Conservation (phyloP, 106 monocot genomes). For the Hemerocallis citrina region DNA sequence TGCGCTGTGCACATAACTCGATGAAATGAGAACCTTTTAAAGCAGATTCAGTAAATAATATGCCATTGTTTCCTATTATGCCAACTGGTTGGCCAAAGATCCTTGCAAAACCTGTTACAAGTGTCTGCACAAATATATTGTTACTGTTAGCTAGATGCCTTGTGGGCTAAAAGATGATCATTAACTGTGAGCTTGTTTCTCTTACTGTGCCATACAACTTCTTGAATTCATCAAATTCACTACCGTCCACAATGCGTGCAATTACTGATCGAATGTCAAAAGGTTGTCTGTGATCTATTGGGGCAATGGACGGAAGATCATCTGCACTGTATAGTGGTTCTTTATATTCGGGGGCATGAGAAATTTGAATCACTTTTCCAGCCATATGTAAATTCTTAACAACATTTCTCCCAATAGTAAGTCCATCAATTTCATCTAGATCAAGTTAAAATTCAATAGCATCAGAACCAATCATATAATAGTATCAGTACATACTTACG, state of each 20-base stretch:
- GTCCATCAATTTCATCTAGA: conserved; percentile 94
- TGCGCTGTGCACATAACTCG: conserved; percentile 88
- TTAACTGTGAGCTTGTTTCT: conserved; percentile 1
- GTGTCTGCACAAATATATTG: conserved; percentile 49
- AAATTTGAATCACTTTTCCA: conserved; percentile 35
- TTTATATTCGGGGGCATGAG: conserved; percentile 29
- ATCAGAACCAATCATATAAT: neutral
- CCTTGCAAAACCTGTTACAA: conserved; percentile 95
- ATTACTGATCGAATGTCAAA: conserved; percentile 91
- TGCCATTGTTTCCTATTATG: conserved; percentile 97
- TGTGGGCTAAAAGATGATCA: conserved; percentile 1
- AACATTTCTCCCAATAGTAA: conserved; percentile 79
- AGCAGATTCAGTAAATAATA: conserved; percentile 95
- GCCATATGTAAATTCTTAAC: conserved; percentile 92
- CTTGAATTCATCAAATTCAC: conserved; percentile 99
- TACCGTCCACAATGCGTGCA: conserved; percentile 90
- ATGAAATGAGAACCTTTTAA: conserved; percentile 95
- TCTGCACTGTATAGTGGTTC: conserved; percentile 70
- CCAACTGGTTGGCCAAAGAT: conserved; percentile 94
- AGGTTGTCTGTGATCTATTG: conserved; percentile 77
- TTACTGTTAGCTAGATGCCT: neutral
- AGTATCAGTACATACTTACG: no score
- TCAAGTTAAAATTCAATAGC: neutral
- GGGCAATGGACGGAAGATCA: conserved; percentile 87
- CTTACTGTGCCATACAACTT: conserved; percentile 96